Evolutionary conservation across 2,329 filamentous ascomycete genomes (phyloP).

Genomic region (Pyrenophora teres): DNA sequence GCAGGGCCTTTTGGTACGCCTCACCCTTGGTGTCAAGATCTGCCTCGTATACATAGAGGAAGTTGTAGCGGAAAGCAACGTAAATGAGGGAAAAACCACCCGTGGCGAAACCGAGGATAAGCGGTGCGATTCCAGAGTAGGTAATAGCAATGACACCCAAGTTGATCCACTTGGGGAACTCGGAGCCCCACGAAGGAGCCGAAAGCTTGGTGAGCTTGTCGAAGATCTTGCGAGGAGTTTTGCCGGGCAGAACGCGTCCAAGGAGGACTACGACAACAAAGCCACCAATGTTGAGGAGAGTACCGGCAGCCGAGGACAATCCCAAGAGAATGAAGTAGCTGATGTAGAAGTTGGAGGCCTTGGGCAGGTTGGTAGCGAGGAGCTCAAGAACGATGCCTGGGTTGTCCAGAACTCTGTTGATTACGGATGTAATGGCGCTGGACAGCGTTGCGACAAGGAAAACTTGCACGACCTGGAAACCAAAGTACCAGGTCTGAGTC

Average conservation of each 20-base stretch:
- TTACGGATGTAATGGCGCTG: constrained; percentile 71
- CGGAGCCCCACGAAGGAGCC: constrained; percentile 51
- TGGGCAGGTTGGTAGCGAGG: constrained; percentile 76
- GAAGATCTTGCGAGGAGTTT: constrained; percentile 52
- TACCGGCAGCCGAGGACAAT: constrained; percentile 35
- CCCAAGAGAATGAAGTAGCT: constrained; percentile 94
- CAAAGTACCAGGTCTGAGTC: constrained; percentile 91
- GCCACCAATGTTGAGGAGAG: constrained; percentile 76
- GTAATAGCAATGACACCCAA: constrained; percentile 52
- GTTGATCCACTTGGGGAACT: constrained; percentile 55
- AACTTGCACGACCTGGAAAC: constrained; percentile 87
- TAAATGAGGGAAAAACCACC: constrained; percentile 54
- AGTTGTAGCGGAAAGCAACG: constrained; percentile 55
- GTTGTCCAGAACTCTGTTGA: constrained; percentile 61
- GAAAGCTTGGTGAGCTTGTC: constrained; percentile 51
- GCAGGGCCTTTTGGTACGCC: constrained; percentile 53
- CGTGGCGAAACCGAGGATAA: constrained; percentile 53
- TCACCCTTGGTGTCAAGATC: constrained; percentile 54
- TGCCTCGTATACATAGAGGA: constrained; percentile 56
- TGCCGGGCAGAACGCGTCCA: constrained; percentile 64
- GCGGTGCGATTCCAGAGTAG: constrained; percentile 55
- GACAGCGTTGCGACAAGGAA: constrained; percentile 86
- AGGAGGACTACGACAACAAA: constrained; percentile 80
- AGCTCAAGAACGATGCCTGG: constrained; percentile 66
- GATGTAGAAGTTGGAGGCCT: constrained; percentile 91